Evolutionary conservation across 345 rosid species (phyloP).

Genomic region (Physaria fendleri): DNA sequence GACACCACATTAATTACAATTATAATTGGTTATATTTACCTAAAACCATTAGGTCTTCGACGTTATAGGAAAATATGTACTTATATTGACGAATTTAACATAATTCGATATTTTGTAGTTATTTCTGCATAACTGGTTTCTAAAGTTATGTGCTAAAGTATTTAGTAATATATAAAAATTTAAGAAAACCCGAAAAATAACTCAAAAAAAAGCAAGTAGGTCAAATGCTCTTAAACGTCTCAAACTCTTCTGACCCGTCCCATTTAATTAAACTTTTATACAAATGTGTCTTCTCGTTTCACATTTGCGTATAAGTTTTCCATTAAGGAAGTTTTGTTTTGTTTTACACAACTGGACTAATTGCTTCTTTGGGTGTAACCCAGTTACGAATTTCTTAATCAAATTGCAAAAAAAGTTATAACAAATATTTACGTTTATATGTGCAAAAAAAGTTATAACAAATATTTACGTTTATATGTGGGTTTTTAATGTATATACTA

Average conservation of each 20-base stretch:
- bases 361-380: conserved; percentile 1
- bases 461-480: background rate
- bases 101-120: too few relatives aligned
- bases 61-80: too few relatives aligned
- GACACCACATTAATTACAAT: too few relatives aligned
- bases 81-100: too few relatives aligned
- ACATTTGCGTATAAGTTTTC: background rate
- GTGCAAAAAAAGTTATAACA: background rate
- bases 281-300: background rate
- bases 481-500: background rate
- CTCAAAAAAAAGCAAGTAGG: too few relatives aligned
- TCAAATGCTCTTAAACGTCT: background rate
- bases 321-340: background rate
- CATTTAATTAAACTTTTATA: background rate
- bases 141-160: background rate
- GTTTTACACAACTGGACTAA: background rate
- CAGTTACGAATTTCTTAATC: background rate
- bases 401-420: conserved; percentile 4
- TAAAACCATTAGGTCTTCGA: too few relatives aligned
- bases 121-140: too few relatives aligned
- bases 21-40: too few relatives aligned
- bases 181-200: too few relatives aligned
- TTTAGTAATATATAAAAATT: too few relatives aligned
- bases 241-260: background rate
- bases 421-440: background rate